These are phyloP conservation scores for Pseudotsuga menziesii DNA, from an alignment of 75 land plant species.

Conservation along the genomic window DNA sequence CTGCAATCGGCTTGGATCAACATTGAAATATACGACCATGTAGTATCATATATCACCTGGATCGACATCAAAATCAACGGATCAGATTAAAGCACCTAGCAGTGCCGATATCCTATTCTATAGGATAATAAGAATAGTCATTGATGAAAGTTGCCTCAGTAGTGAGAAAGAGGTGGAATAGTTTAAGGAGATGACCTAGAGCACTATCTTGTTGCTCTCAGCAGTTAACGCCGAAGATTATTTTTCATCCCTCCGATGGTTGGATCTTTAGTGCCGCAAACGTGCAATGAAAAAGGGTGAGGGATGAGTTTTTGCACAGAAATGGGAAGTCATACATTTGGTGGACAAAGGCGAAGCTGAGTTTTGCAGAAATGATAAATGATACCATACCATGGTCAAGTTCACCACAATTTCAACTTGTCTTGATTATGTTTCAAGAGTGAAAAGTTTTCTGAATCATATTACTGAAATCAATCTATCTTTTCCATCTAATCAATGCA, in stretches of 20 bases:
- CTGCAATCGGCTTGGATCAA: too few species aligned
- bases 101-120: conserved; percentile 1
- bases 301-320: not conserved
- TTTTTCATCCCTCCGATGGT: conserved; percentile 13
- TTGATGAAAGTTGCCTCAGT: not conserved
- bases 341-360: not conserved
- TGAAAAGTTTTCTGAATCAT: not conserved
- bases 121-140: conserved; percentile 7
- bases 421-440: too few species aligned
- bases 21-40: too few species aligned
- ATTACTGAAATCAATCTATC: not conserved
- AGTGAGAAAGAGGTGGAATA: not conserved
- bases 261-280: conserved; percentile 13
- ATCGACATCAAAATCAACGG: too few species aligned
- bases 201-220: not conserved
- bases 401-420: too few species aligned
- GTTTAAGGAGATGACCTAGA: too few species aligned
- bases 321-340: not conserved
- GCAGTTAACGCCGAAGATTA: conserved; percentile 13
- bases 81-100: too few species aligned
- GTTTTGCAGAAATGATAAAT: not conserved
- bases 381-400: not conserved
- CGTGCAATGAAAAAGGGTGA: not conserved
- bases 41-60: too few species aligned
- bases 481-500: not conserved